Evolutionary conservation across 164 flowering plant genomes (phyloP).

Genomic region (Vitis labrusca): DNA sequence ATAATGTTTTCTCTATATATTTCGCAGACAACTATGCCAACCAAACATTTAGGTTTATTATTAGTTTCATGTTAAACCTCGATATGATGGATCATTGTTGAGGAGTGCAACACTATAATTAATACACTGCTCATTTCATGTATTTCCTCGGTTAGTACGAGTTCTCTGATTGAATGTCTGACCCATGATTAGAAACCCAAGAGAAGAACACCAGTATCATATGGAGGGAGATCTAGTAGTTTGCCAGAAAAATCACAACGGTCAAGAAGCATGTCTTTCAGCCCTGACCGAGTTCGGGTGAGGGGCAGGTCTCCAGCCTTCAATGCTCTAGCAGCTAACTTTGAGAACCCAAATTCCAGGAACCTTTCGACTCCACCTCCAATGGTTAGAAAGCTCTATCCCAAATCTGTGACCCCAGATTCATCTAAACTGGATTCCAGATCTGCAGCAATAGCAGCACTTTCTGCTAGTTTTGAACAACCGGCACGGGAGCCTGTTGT

Average conservation of each 20-base stretch:
- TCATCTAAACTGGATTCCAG: constrained; percentile 53
- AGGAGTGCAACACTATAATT: not conserved
- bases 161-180: constrained; percentile 8
- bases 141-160: not conserved
- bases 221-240: constrained; percentile 80
- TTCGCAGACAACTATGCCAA: too few species aligned
- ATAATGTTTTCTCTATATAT: too few species aligned
- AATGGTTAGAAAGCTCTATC: constrained; percentile 77
- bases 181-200: constrained; percentile 78
- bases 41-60: not conserved
- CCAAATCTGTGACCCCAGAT: constrained; percentile 82
- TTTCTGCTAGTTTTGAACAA: constrained; percentile 64
- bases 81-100: not conserved
- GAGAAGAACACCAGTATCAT: constrained; percentile 74
- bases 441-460: constrained; percentile 76
- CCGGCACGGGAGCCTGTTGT: constrained; percentile 36
- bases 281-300: constrained; percentile 97
- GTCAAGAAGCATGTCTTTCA: constrained; percentile 95
- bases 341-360: constrained; percentile 81
- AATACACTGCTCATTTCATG: not conserved
- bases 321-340: constrained; percentile 87
- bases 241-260: constrained; percentile 92
- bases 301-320: constrained; percentile 99
- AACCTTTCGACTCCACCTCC: constrained; percentile 99
- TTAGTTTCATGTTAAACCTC: not conserved